Conservation (phyloP, 139 green algal species). For the Chlorella sp. region DNA sequence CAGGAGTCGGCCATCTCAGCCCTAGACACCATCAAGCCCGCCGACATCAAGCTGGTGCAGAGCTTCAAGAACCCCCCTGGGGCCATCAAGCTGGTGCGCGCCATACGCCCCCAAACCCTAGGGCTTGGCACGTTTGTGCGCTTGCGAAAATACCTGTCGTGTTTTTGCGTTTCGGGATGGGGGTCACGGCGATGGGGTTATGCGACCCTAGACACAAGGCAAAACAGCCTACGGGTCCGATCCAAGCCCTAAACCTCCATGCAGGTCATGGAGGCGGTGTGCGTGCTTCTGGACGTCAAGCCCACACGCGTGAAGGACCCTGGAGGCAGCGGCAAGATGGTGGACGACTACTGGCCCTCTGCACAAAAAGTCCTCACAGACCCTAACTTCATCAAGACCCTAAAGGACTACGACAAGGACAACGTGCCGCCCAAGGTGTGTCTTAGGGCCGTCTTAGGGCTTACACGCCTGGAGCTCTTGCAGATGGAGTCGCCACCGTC, state of each 20-base stretch:
- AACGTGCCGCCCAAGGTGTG: conserved; percentile 37
- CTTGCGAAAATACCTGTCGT: no score
- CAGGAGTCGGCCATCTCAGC: conserved; percentile 38
- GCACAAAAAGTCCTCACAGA: conserved; percentile 55
- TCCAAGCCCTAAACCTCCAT: conserved; percentile 6
- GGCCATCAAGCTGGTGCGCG: conserved; percentile 64
- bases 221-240: not conserved
- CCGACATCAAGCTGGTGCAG: conserved; percentile 65
- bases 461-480: no score
- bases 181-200: no score
- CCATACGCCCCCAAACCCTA: no score
- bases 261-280: conserved; percentile 43
- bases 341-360: conserved; percentile 66
- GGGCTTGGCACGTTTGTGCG: no score
- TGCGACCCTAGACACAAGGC: no score
- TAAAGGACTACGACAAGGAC: conserved; percentile 80
- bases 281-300: conserved; percentile 43
- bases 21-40: conserved; percentile 78
- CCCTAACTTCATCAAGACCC: conserved; percentile 58
- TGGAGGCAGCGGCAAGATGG: conserved; percentile 51
- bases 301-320: conserved; percentile 53
- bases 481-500: no score
- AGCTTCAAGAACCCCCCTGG: conserved; percentile 64
- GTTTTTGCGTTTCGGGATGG: no score
- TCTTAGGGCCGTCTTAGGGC: no score